Evolutionary conservation across 129 eudicot genomes (phyloP), one percentile per base, ranked within the genome.

Genomic region (Daucus carota): DNA sequence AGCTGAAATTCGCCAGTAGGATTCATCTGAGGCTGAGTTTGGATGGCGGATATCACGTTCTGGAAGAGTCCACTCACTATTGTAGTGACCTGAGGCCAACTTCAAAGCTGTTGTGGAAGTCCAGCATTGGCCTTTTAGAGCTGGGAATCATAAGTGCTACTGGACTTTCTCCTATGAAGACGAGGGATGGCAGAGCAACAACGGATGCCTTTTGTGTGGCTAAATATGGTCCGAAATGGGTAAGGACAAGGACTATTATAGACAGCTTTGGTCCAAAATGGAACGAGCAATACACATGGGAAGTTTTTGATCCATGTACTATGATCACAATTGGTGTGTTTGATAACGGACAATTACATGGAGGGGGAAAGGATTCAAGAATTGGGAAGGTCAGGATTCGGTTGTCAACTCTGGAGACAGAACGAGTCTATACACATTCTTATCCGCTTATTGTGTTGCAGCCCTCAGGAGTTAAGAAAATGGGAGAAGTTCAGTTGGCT

Each of bases 201-300:
- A 90, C 96, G 0, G 98, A 93, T 78, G 97, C 98, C 0, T 93
- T 78, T 77, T 93, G 98, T 80, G 97, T 93, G 13, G 98, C 96
- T 1, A 93, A 93, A 72, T 93, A 90, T 34, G 97, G 96, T 40
- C 85, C 73, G 10, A 93, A 93, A 72, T 93, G 98, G 98, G 92
- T 90, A 13, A 75, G 98, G 44, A 93, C 98, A 5, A 82, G 98
- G 72, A 88, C 98, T 0, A 87, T 93, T 72, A 86, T 93, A 28
- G 98, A 90, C 32, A 87, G 77, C 46, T 78, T 80, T 46, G 73
- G 85, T 9, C 98, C 98, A 0, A 88, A 75, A 38, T 93, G 98
- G 98, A 93, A 93, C 47, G 98, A 88, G 87, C 98, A 93, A 67
- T 93, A 93, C 81, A 93, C 98, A 1, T 93, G 98, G 98, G 98